These are phyloP conservation scores for Epichloe uncinata DNA, from an alignment of 2,329 filamentous ascomycete species.

Conservation along the genomic window DNA sequence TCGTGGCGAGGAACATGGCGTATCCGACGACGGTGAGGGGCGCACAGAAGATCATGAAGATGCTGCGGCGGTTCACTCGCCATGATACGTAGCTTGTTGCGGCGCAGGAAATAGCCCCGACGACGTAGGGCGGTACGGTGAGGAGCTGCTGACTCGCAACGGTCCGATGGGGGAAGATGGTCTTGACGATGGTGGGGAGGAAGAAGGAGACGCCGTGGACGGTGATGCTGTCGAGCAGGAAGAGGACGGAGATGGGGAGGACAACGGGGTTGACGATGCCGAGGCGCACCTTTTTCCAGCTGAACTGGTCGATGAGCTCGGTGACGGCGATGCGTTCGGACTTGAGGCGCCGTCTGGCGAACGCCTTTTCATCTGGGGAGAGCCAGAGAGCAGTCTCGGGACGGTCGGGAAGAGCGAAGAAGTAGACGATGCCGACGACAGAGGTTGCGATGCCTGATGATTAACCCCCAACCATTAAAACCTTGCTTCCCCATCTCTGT, in stretches of 20 bases:
- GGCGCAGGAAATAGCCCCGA: constrained; percentile 51
- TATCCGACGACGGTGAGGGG: constrained; percentile 54
- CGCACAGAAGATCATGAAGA: constrained; percentile 45
- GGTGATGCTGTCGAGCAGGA: constrained; percentile 55
- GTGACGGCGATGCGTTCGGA: constrained; percentile 43
- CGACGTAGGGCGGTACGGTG: constrained; percentile 56
- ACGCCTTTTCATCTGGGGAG: constrained; percentile 44
- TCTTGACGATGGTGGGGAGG: constrained; percentile 54
- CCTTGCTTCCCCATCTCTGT: not conserved
- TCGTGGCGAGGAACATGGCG: constrained; percentile 50
- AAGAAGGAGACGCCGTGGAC: constrained; percentile 64
- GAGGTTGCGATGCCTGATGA: constrained; percentile 39
- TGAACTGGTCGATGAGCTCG: constrained; percentile 43
- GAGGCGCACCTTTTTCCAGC: constrained; percentile 42
- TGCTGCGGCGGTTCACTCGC: constrained; percentile 42
- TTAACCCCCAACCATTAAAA: not conserved
- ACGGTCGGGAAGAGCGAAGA: constrained; percentile 51
- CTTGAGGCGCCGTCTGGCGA: constrained; percentile 48
- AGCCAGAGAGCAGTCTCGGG: constrained; percentile 55
- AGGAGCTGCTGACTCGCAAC: constrained; percentile 52
- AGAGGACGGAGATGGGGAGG: constrained; percentile 38
- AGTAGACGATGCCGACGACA: constrained; percentile 39
- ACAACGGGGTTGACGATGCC: constrained; percentile 51
- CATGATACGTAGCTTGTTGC: constrained; percentile 44
- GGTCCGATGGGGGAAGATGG: constrained; percentile 47